Evolutionary conservation across 768 basidiomycete genomes (phyloP).

Genomic region (Ramaria rubella): DNA sequence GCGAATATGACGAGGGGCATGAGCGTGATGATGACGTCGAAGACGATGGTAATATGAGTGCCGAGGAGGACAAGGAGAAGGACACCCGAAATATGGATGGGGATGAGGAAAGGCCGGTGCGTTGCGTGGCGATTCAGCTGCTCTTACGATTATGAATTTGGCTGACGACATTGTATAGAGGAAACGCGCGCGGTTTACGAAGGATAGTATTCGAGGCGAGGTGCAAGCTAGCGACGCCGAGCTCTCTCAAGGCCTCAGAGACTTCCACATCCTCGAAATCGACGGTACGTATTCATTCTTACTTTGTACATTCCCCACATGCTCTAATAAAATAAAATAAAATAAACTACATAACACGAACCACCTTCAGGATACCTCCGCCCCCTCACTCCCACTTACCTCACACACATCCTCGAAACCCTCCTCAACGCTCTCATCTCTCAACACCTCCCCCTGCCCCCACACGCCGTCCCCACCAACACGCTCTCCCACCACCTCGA

Average conservation of each 20-base stretch:
- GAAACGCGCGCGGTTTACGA: slow-evolving; percentile 39
- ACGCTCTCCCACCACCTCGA: slow-evolving; percentile 55
- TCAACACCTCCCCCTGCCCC: slow-evolving; percentile 43
- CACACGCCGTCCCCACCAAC: slow-evolving; percentile 43
- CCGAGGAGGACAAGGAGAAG: slow-evolving; percentile 22
- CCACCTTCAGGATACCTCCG: slow-evolving; percentile 54
- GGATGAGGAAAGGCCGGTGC: slow-evolving; percentile 17
- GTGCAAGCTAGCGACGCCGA: slow-evolving; percentile 84
- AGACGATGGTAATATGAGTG: slow-evolving; percentile 36
- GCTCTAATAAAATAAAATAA: not conserved
- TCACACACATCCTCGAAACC: slow-evolving; percentile 65
- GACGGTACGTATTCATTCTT: slow-evolving; percentile 41
- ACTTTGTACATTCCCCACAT: not conserved
- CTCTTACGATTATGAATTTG: not conserved
- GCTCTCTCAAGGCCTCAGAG: slow-evolving; percentile 53
- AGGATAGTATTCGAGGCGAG: slow-evolving; percentile 51
- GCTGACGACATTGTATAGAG: slow-evolving; percentile 17
- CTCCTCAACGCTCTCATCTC: slow-evolving; percentile 72
- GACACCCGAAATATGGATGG: slow-evolving; percentile 21
- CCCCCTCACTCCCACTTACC: slow-evolving; percentile 60
- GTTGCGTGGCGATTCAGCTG: not conserved
- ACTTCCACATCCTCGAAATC: slow-evolving; percentile 66
- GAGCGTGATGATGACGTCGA: slow-evolving; percentile 24
- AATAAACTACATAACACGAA: not conserved
- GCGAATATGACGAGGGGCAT: slow-evolving; percentile 61